Evolutionary conservation across 768 basidiomycete species (phyloP), one percentile per base, ranked within the genome.

Genomic region (Macrolepiota dolichaula): DNA sequence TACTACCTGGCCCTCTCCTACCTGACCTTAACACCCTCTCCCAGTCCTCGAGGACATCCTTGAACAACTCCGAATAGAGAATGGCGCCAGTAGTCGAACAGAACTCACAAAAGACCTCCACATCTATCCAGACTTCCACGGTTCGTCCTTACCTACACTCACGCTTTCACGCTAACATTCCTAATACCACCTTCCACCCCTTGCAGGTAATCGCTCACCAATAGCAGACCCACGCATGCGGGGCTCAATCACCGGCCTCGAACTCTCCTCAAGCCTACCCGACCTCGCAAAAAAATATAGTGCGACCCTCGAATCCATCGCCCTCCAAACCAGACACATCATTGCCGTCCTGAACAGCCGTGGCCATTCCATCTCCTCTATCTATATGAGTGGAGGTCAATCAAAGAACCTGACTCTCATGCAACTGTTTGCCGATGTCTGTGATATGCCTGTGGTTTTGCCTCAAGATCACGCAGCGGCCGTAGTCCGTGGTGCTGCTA

Each of bases 161-260:
- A 10, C 37, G 29, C 7, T 32, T 44, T 9, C 19, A 44, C 15
- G 7, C n/a, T 22, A 19, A 44, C 46, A 1, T n/a, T 27, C 17
- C 22, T 50, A 19, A 47, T 36, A 27, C 19, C 44, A 7, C 32
- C 38, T n/a, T n/a, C n/a, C n/a, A n/a, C n/a, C n/a, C n/a, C n/a
- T n/a, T 49, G 24, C 73, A 95, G 95, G 96, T 40, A 99, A 99
- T 73, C 83, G 97, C 62, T 98, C 96, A 0, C 97, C 97, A 1
- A 86, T 98, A 49, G 96, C 96, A 1, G 97, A 99, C 71, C 82
- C 92, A n/a, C 86, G 83, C 56, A 97, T 98, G 96, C 82, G 91
- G 38, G 97, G 97, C 19, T 90, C 94, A 53, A 88, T 98, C 61
- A 81, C 87, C 57, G 97, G 97, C 32, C 83, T 98, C 50, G 82